Percentiles rank a stretch among this genome's conserved stretches.
phyloP scores from a whole-genome alignment of 805 yeast genomes.

The Diddensiella caesifluorescens region DNA sequence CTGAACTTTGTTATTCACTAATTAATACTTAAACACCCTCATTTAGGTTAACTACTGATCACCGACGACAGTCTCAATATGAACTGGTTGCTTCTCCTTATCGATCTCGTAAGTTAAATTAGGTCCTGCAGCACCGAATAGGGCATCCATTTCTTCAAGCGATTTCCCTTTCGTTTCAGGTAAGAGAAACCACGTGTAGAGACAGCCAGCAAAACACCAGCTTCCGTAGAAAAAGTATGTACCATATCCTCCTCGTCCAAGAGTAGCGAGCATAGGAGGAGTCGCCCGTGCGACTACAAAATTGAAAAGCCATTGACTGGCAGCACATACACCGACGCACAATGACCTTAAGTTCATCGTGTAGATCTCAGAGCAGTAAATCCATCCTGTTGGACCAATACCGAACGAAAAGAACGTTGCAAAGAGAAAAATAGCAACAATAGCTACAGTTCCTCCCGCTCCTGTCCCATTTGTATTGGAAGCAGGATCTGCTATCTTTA shows the following conservation, averaged over 20 bases:
- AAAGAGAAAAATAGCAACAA: constrained; percentile 6
- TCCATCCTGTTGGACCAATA: constrained; percentile 68
- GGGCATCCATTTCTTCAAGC: constrained; percentile 17
- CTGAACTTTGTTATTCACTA: no score
- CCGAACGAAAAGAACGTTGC: constrained; percentile 9
- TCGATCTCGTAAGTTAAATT: constrained; percentile 30
- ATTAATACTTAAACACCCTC: no score
- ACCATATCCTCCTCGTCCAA: constrained; percentile 10
- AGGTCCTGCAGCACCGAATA: constrained; percentile 5
- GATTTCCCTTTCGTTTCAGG: constrained; percentile 16
- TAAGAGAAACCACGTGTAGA: constrained; percentile 7
- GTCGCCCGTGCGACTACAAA: constrained; percentile 11
- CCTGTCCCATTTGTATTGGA: neutral
- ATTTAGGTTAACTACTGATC: no score
- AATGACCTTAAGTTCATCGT: constrained; percentile 4
- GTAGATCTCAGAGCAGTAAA: constrained; percentile 76
- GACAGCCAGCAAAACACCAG: constrained; percentile 8
- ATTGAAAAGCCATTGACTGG: constrained; percentile 10
- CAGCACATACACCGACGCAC: constrained; percentile 12
- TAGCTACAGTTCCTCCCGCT: constrained; percentile 8
- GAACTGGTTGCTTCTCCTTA: constrained; percentile 39
- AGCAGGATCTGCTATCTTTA: constrained; percentile 7
- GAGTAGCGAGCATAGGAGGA: constrained; percentile 7
- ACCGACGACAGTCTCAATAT: constrained; percentile 36
- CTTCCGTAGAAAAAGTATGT: constrained; percentile 10